Conservation (phyloP, 2,329 filamentous ascomycete genomes). For the Trichoderma sp. region DNA sequence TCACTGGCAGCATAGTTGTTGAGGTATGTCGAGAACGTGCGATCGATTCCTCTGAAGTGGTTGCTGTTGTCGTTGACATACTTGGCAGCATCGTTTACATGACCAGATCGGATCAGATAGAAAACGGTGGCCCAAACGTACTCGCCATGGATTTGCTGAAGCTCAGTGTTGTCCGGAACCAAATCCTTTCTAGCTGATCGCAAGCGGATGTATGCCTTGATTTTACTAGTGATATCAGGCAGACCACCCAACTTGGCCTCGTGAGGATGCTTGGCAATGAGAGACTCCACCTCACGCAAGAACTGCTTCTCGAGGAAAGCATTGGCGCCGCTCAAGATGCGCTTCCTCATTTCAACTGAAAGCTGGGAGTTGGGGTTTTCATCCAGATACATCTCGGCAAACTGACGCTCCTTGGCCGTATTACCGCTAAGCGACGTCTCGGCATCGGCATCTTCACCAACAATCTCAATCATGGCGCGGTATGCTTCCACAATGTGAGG, state of each 20-base stretch:
- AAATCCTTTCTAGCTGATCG: constrained; percentile 79
- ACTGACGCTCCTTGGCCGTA: constrained; percentile 74
- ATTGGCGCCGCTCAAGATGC: constrained; percentile 78
- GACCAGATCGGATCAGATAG: constrained; percentile 83
- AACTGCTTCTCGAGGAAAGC: constrained; percentile 80
- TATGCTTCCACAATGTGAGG: constrained; percentile 81
- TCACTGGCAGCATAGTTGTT: constrained; percentile 76
- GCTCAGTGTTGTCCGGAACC: constrained; percentile 74
- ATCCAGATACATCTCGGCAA: constrained; percentile 74
- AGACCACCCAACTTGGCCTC: constrained; percentile 89
- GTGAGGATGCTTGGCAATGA: constrained; percentile 79
- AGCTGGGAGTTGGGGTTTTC: constrained; percentile 66
- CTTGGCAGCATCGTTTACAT: constrained; percentile 78
- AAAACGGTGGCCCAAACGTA: constrained; percentile 94
- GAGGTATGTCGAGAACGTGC: constrained; percentile 86
- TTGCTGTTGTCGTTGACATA: constrained; percentile 80
- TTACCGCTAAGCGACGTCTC: constrained; percentile 61
- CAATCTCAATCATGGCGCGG: constrained; percentile 75
- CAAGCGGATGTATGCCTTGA: constrained; percentile 87
- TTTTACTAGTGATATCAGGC: constrained; percentile 84
- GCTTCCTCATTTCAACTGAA: constrained; percentile 70
- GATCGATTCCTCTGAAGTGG: constrained; percentile 86
- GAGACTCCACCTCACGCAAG: constrained; percentile 71
- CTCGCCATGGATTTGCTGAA: constrained; percentile 79
- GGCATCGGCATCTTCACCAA: constrained; percentile 67